A percentile compares a stretch with the other conserved stretches of the same genome.
These are phyloP conservation scores for Geotrichum restrictum DNA, from an alignment of 1,139 yeast genomes.

Conservation along the genomic window DNA sequence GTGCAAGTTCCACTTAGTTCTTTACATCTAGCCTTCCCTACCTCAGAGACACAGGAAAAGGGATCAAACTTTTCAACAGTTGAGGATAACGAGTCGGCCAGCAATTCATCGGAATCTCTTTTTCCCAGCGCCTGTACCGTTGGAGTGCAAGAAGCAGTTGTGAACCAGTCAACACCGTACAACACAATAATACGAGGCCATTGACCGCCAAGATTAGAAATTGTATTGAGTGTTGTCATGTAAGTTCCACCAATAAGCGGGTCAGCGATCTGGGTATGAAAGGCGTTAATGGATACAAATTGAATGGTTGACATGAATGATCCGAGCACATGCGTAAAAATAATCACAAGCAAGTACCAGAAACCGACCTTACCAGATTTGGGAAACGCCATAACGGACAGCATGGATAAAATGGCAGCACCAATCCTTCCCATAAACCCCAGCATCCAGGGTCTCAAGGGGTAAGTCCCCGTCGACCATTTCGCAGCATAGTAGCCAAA, in stretches of 20 bases:
- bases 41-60: constrained; percentile 44
- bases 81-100: constrained; percentile 21
- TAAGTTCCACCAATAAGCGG: constrained; percentile 96
- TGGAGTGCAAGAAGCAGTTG: constrained; percentile 57
- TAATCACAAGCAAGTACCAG: constrained; percentile 62
- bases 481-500: constrained; percentile 95
- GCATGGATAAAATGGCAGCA: constrained; percentile 73
- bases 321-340: constrained; percentile 75
- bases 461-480: constrained; percentile 74
- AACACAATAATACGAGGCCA: constrained; percentile 89
- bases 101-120: neutral
- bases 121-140: constrained; percentile 8
- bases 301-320: constrained; percentile 94
- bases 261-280: constrained; percentile 93
- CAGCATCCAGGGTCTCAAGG: constrained; percentile 82
- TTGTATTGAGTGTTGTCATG: constrained; percentile 91
- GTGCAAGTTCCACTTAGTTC: constrained; percentile 53
- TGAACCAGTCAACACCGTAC: constrained; percentile 72
- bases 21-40: constrained; percentile 49
- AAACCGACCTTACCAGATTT: constrained; percentile 46
- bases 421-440: constrained; percentile 82
- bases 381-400: constrained; percentile 73
- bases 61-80: constrained; percentile 31
- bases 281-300: constrained; percentile 89
- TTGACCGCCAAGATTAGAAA: constrained; percentile 92